These are phyloP conservation scores for Solanum pinnatisectum DNA, from an alignment of 257 asterid species.

Conservation along the genomic window DNA sequence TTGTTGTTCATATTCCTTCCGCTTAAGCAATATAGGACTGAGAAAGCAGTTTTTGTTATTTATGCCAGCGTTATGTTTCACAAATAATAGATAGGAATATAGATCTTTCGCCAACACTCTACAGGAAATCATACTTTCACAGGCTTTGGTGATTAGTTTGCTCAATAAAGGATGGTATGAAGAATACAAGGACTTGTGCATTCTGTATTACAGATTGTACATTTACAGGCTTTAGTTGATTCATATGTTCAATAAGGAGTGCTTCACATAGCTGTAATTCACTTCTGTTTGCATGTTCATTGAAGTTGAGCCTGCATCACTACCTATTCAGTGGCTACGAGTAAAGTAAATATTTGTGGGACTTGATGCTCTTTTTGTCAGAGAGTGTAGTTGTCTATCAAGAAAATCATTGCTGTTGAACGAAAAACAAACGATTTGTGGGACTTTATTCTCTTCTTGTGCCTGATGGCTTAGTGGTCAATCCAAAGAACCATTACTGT, in stretches of 20 bases:
- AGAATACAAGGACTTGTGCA: background rate
- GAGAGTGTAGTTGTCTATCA: background rate
- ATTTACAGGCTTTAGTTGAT: background rate
- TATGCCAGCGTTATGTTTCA: background rate
- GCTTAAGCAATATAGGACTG: background rate
- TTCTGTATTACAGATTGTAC: background rate
- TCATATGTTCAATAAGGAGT: background rate
- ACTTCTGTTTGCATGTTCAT: background rate
- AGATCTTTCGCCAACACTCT: background rate
- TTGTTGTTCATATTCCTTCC: background rate
- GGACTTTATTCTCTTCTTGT: background rate
- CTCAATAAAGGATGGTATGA: background rate
- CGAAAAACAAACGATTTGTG: background rate
- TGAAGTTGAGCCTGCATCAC: background rate
- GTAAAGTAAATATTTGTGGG: background rate
- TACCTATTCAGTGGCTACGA: background rate
- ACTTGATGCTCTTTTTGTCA: background rate
- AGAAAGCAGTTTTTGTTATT: background rate
- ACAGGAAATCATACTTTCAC: background rate
- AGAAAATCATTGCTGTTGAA: background rate
- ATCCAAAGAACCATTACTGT: background rate
- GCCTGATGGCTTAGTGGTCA: background rate
- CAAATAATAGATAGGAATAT: background rate
- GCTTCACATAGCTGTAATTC: background rate
- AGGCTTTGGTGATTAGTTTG: background rate